These are phyloP conservation scores for Aechmea fasciata DNA, from an alignment of 176 grass and related monocot species.

Conservation along the genomic window DNA sequence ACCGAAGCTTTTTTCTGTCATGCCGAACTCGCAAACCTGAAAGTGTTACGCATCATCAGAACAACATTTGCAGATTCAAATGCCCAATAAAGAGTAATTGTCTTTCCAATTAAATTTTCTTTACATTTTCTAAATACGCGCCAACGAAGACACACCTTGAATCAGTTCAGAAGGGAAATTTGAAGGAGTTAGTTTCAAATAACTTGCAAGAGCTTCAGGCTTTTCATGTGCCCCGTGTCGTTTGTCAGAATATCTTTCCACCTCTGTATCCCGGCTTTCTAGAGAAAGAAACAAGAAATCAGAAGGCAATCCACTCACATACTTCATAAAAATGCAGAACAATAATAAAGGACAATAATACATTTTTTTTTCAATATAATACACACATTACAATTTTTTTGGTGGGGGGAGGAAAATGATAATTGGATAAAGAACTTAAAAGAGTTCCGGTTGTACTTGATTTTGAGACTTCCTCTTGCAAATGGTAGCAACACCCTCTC, in stretches of 20 bases:
- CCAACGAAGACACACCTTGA: conserved; percentile 34
- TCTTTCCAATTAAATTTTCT: not conserved
- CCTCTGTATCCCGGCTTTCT: conserved; percentile 41
- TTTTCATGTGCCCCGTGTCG: conserved; percentile 25
- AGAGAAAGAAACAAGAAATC: conserved; percentile 6
- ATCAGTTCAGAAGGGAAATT: conserved; percentile 61
- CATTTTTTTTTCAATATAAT: too few relatives aligned
- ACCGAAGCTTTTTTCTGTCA: conserved; percentile 52
- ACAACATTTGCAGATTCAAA: conserved; percentile 3
- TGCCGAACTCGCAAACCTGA: conserved; percentile 30
- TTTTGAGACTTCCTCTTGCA: conserved; percentile 32
- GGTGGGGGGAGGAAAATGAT: not conserved
- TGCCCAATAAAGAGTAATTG: conserved; percentile 5
- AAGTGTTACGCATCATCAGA: conserved; percentile 4
- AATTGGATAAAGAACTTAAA: not conserved
- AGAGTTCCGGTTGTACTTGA: conserved; percentile 22
- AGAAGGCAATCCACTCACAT: not conserved
- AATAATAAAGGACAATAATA: too few relatives aligned
- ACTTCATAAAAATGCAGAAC: not conserved
- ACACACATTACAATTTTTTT: too few relatives aligned
- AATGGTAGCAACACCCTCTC: conserved; percentile 45
- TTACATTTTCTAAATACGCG: not conserved
- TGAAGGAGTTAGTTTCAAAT: conserved; percentile 34
- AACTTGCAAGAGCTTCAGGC: conserved; percentile 44
- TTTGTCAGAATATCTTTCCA: conserved; percentile 50